These are phyloP conservation scores for Knoxia roxburghii DNA, from an alignment of 257 asterid species.

Conservation along the genomic window DNA sequence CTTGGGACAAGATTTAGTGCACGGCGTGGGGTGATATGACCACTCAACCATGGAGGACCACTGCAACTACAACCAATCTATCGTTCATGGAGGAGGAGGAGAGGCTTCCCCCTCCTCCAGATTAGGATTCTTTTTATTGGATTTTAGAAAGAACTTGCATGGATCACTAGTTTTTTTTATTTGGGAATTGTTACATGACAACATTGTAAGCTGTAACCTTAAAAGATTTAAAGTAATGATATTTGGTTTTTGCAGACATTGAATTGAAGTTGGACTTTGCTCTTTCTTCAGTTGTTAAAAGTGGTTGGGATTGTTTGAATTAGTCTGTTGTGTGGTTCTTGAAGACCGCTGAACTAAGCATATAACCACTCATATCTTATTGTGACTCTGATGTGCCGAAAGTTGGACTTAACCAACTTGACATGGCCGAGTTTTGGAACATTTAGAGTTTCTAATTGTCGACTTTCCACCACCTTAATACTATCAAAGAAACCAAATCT, in stretches of 20 bases:
- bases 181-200: too few species aligned
- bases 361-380: neutral
- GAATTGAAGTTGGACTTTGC: neutral
- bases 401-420: neutral
- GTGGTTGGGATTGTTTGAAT: conserved; percentile 5
- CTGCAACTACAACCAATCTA: conserved; percentile 26
- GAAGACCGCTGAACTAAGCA: neutral
- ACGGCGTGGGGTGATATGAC: conserved; percentile 26
- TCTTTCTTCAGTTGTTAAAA: neutral
- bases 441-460: conserved; percentile 6
- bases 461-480: neutral
- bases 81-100: too few species aligned
- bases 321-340: conserved; percentile 3
- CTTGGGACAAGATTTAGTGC: conserved; percentile 27
- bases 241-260: conserved; percentile 4
- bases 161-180: neutral
- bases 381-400: neutral
- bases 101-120: conserved; percentile 6
- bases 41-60: conserved; percentile 38
- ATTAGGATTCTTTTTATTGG: neutral
- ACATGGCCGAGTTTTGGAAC: neutral
- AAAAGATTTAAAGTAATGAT: too few species aligned
- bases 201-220: too few species aligned
- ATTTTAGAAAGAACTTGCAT: neutral
- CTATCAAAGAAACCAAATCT: neutral